phyloP scores from a whole-genome alignment of 2,329 filamentous ascomycete genomes.

The Pseudogymnoascus sp. region DNA sequence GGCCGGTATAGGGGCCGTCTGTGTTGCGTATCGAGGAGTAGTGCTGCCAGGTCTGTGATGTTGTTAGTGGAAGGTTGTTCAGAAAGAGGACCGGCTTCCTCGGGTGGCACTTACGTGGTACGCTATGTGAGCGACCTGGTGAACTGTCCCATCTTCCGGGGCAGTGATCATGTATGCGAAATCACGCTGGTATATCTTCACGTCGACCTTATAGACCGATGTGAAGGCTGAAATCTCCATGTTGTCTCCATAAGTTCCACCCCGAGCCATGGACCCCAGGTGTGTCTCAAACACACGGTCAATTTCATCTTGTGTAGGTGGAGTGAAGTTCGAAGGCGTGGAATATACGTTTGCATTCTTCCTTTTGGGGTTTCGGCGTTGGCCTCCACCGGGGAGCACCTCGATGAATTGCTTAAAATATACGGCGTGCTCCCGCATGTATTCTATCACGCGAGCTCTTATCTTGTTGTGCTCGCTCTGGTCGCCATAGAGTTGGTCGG shows the following conservation, averaged over 20 bases:
- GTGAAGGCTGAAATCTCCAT: conserved; percentile 61
- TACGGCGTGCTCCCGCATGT: conserved; percentile 51
- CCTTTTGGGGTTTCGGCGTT: conserved; percentile 45
- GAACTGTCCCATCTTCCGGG: conserved; percentile 27
- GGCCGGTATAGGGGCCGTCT: conserved; percentile 48
- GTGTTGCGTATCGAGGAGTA: conserved; percentile 58
- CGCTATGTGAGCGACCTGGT: conserved; percentile 46
- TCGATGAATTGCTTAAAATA: conserved; percentile 59
- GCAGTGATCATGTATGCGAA: conserved; percentile 41
- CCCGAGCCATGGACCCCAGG: conserved; percentile 50
- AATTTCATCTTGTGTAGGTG: conserved; percentile 45
- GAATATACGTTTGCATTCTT: conserved; percentile 42
- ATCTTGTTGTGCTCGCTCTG: conserved; percentile 50
- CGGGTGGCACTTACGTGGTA: conserved; percentile 47
- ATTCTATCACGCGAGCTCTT: conserved; percentile 48
- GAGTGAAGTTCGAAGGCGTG: conserved; percentile 35
- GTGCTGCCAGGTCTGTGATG: conserved; percentile 49
- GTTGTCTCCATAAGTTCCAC: conserved; percentile 56
- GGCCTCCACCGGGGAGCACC: conserved; percentile 43
- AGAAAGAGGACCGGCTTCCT: conserved; percentile 17
- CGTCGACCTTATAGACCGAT: conserved; percentile 50
- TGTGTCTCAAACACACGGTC: conserved; percentile 45
- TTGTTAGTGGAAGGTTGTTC: conserved; percentile 12
- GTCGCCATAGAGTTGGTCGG: conserved; percentile 57
- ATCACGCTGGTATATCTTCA: conserved; percentile 52